Percentiles rank a stretch among this genome's conserved stretches.
These are phyloP conservation scores for Pelargonium citronellum DNA, from an alignment of 441 rosid genomes.

Conservation along the genomic window DNA sequence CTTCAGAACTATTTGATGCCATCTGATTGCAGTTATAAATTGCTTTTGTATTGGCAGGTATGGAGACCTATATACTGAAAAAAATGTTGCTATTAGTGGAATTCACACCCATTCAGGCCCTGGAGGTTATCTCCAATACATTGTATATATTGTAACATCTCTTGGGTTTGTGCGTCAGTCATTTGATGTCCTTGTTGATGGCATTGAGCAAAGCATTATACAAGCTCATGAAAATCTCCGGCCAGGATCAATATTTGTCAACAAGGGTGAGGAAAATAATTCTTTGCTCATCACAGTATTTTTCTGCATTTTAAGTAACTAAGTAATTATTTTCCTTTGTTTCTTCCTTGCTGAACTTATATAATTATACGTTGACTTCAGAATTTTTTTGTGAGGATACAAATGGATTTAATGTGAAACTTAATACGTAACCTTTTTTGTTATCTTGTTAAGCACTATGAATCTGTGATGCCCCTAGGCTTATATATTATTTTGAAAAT, in stretches of 20 bases:
- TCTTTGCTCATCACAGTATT: conserved; percentile 13
- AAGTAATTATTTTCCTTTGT: not conserved
- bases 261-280: conserved; percentile 43
- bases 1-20: not conserved
- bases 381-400: not conserved
- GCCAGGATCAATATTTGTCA: conserved; percentile 66
- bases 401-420: not conserved
- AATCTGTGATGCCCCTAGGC: not conserved
- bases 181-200: conserved; percentile 86
- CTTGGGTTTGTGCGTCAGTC: conserved; percentile 92
- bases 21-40: conserved; percentile 9
- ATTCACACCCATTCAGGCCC: conserved; percentile 96
- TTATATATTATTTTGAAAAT: too few relatives aligned
- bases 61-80: conserved; percentile 70
- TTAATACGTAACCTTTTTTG: not conserved
- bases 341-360: not conserved
- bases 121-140: conserved; percentile 89
- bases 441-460: conserved; percentile 1
- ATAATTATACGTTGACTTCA: not conserved
- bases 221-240: conserved; percentile 87
- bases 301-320: conserved; percentile 14
- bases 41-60: conserved; percentile 45
- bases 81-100: conserved; percentile 85
- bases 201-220: conserved; percentile 74
- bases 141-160: conserved; percentile 73